Evolutionary conservation across 306 rosid species (phyloP).

Genomic region (Comarum palustre): DNA sequence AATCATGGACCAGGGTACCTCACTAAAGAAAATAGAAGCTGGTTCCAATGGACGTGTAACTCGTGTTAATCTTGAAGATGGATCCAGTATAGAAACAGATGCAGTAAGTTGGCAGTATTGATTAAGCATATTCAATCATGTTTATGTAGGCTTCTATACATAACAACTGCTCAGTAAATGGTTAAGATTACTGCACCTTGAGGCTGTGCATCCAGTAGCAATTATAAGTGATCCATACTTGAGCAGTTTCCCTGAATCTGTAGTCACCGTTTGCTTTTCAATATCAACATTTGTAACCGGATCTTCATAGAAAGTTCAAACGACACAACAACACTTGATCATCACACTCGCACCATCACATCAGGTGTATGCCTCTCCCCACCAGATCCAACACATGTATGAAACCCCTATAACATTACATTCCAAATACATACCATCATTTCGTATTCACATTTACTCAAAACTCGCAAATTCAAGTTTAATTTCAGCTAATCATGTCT

Average conservation of each 20-base stretch:
- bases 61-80: conserved; percentile 76
- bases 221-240: conserved; percentile 82
- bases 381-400: conserved; percentile 96
- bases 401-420: conserved; percentile 62
- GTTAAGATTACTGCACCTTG: conserved; percentile 52
- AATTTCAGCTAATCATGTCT: not conserved
- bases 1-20: conserved; percentile 58
- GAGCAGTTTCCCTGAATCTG: conserved; percentile 72
- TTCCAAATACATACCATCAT: not conserved
- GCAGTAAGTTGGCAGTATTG: conserved; percentile 53
- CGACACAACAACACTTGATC: conserved; percentile 17
- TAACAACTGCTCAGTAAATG: not conserved
- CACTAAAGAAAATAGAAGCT: conserved; percentile 72
- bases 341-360: conserved; percentile 5
- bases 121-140: too few species aligned
- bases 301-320: conserved; percentile 52
- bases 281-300: conserved; percentile 62
- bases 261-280: conserved; percentile 61
- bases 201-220: conserved; percentile 82
- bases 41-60: conserved; percentile 63
- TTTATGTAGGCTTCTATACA: too few species aligned
- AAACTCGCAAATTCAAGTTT: not conserved
- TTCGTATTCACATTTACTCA: not conserved
- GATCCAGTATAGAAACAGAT: conserved; percentile 78
- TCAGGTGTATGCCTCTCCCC: conserved; percentile 94